Base-by-base conservation (phyloP, 2,329 filamentous ascomycete genomes). In the Monosporascus sp. region DNA sequence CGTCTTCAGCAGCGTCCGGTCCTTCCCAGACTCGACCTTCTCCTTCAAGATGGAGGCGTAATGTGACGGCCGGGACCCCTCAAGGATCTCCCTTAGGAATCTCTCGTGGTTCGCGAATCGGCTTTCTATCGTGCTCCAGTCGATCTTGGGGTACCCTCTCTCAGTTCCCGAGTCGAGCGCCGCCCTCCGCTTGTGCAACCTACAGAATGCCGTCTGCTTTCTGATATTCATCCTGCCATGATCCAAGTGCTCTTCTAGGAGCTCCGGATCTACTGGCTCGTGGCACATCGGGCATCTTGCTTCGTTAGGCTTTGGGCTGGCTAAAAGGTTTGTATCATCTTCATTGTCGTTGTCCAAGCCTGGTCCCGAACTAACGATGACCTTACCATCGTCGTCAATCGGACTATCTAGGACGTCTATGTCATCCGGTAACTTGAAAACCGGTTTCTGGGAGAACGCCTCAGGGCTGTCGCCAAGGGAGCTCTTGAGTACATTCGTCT, bases 211-310 rank as follows among this genome's bases (percentile, higher is more conserved):
- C 20, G 76, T 72, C 65, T 89, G 84, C 60, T 80, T 74, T 34
- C 75, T 74, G 37, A 87, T 77, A 34, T 74, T 79, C 70, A 85
- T 73, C 42, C 72, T 70, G 45, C 68, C 69, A 17, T 72, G 70
- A 15, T 73, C 70, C 1, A 75, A 74, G 60, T 82, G 82, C 2
- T 73, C 71, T 49, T 77, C 69, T n/a, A 90, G 73, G 1, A 82
- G 68, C 0, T 71, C 70, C 9, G 72, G 69, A 50, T 84, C 77
- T 6, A 92, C 83, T 3, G 72, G 62, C 44, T 80, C 72, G 15
- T 81, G 77, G 65, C 89, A 93, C 72, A 89, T 81, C 1, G 87
- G 85, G 63, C 89, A 93, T 22, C 73, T 60, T 11, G 75, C 62
- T 9, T 50, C 59, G 9, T n/a, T 47, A 18, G 48, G 50, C 14